Percentiles rank a stretch among this genome's conserved stretches.
These are phyloP conservation scores for Toxicodendron radicans DNA, from an alignment of 345 rosid species.

Conservation along the genomic window DNA sequence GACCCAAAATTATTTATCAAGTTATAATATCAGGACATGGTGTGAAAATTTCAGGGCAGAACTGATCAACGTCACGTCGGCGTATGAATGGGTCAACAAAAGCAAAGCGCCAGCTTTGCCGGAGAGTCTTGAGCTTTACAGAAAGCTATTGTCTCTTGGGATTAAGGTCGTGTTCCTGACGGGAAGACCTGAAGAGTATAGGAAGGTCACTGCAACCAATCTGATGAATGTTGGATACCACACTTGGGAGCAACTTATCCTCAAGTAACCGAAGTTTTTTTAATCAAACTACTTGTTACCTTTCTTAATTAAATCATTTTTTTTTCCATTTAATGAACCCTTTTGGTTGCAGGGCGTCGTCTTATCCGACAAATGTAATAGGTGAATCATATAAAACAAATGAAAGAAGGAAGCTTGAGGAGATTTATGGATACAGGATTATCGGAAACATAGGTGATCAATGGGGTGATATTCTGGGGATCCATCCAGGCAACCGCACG, in stretches of 20 bases:
- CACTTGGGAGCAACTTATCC: slow-evolving; percentile 41
- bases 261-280: slow-evolving; percentile 22
- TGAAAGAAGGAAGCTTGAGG: slow-evolving; percentile 31
- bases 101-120: slow-evolving; percentile 43
- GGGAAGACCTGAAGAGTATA: slow-evolving; percentile 35
- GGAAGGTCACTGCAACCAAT: slow-evolving; percentile 26
- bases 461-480: slow-evolving; percentile 41
- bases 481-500: slow-evolving; percentile 25
- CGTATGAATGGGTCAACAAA: slow-evolving; percentile 32
- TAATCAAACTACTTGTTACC: too few relatives aligned
- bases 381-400: slow-evolving; percentile 31
- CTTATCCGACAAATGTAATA: slow-evolving; percentile 16
- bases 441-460: slow-evolving; percentile 49
- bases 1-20: too few relatives aligned
- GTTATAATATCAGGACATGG: too few relatives aligned
- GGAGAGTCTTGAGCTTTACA: slow-evolving; percentile 35
- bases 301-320: too few relatives aligned
- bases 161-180: slow-evolving; percentile 44
- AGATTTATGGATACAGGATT: slow-evolving; percentile 33
- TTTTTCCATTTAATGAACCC: neutral
- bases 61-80: slow-evolving; percentile 22
- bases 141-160: slow-evolving; percentile 26
- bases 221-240: slow-evolving; percentile 34
- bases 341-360: neutral
- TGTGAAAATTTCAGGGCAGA: slow-evolving; percentile 17